These are phyloP conservation scores for Tilletia horrida DNA, from an alignment of 1,284 basidiomycete species.

Conservation along the genomic window DNA sequence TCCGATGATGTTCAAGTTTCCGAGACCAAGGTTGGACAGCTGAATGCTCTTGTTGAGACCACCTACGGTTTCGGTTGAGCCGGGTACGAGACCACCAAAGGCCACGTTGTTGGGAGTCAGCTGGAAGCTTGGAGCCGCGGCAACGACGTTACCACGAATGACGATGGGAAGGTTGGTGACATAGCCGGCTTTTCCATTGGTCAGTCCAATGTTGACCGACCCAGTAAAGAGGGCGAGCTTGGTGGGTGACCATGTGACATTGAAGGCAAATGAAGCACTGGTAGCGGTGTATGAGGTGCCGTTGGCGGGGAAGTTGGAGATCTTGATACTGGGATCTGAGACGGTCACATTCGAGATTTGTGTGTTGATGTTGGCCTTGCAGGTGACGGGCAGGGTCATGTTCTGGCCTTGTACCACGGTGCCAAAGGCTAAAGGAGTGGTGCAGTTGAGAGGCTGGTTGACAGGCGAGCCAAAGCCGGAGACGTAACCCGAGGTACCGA, in stretches of 20 bases:
- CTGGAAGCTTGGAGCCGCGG: conserved; percentile 16
- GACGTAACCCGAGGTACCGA: conserved; percentile 3
- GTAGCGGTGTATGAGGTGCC: neutral
- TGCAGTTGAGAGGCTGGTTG: conserved; percentile 26
- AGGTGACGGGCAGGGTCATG: conserved; percentile 15
- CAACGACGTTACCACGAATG: conserved; percentile 16
- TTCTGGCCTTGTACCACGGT: conserved; percentile 15
- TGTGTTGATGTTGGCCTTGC: conserved; percentile 17
- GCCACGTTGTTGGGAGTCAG: conserved; percentile 23
- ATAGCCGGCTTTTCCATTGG: neutral
- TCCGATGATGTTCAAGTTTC: neutral
- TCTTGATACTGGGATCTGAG: conserved; percentile 8
- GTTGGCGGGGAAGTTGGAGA: conserved; percentile 7
- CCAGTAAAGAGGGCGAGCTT: neutral
- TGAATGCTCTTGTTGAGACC: conserved; percentile 22
- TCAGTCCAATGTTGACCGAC: conserved; percentile 16
- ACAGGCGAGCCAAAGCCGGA: conserved; percentile 21
- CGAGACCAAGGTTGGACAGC: conserved; percentile 20
- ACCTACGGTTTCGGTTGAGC: conserved; percentile 17
- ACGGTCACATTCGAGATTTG: conserved; percentile 9
- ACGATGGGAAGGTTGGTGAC: conserved; percentile 22
- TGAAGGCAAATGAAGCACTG: conserved; percentile 18
- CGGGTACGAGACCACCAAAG: conserved; percentile 22
- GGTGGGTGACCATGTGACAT: conserved; percentile 24
- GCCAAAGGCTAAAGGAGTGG: conserved; percentile 16